phyloP scores from a whole-genome alignment of 2,329 filamentous ascomycete species.

The Botrytis fragariae region DNA sequence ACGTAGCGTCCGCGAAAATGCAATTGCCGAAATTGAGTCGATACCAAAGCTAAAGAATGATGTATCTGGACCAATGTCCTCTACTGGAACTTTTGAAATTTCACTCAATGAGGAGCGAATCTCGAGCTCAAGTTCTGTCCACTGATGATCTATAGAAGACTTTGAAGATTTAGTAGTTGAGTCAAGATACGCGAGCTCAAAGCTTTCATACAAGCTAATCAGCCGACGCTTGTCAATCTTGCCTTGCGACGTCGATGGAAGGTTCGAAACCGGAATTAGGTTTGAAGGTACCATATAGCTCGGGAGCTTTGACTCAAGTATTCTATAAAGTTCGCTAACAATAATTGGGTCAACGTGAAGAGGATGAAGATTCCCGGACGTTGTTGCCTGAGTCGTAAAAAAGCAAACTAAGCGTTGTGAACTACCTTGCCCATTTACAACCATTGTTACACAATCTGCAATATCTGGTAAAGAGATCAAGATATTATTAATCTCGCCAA shows the following conservation, averaged over 20 bases:
- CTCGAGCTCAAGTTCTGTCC: constrained; percentile 54
- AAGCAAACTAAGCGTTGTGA: constrained; percentile 64
- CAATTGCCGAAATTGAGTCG: constrained; percentile 80
- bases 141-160: constrained; percentile 36
- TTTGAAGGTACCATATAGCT: constrained; percentile 77
- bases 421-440: constrained; percentile 46
- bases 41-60: constrained; percentile 78
- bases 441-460: constrained; percentile 61
- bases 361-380: constrained; percentile 25
- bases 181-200: constrained; percentile 48
- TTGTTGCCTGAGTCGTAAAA: constrained; percentile 51
- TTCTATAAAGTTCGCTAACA: constrained; percentile 51
- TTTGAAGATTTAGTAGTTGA: constrained; percentile 34
- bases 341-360: constrained; percentile 41
- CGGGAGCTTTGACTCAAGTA: constrained; percentile 58
- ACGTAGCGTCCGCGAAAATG: constrained; percentile 59
- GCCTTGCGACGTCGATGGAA: constrained; percentile 72
- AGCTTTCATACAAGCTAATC: constrained; percentile 44
- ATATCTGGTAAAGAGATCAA: constrained; percentile 54
- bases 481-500: constrained; percentile 68
- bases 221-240: constrained; percentile 67
- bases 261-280: constrained; percentile 63
- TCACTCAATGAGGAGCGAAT: constrained; percentile 48
- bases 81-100: constrained; percentile 38
- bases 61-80: constrained; percentile 58